Evolutionary conservation across 768 basidiomycete genomes (phyloP).

Genomic region (Mycena leptocephala): DNA sequence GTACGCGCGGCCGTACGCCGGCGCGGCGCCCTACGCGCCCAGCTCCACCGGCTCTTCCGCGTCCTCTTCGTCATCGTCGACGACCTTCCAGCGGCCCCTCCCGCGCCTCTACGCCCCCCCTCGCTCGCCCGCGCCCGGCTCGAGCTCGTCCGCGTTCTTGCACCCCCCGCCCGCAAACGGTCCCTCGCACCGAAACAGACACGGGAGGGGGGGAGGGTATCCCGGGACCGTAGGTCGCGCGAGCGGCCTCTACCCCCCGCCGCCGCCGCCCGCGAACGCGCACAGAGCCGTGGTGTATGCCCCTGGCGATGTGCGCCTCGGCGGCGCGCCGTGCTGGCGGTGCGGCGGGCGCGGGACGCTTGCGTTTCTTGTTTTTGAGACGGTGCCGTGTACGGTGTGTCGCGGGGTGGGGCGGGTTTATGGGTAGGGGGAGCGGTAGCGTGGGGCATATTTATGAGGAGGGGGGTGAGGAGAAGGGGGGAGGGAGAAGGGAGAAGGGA

Average conservation of each 20-base stretch:
- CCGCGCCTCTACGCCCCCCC: conserved; percentile 38
- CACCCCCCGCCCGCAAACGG: not conserved
- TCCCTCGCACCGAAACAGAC: too few relatives aligned
- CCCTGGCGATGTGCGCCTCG: conserved; percentile 81
- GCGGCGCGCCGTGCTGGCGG: conserved; percentile 76
- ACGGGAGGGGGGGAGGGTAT: too few relatives aligned
- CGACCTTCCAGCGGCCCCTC: conserved; percentile 57
- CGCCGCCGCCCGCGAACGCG: not conserved
- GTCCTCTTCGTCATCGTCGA: not conserved
- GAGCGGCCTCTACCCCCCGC: too few relatives aligned
- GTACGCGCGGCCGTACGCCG: conserved; percentile 73
- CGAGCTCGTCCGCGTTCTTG: not conserved
- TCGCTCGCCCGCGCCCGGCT: conserved; percentile 7
- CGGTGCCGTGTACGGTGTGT: conserved; percentile 70
- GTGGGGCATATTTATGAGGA: too few relatives aligned
- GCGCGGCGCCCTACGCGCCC: conserved; percentile 71
- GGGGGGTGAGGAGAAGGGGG: too few relatives aligned
- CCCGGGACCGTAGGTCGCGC: too few relatives aligned
- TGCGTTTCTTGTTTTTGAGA: conserved; percentile 70
- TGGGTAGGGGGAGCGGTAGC: too few relatives aligned
- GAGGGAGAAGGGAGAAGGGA: too few relatives aligned
- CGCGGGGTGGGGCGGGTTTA: conserved; percentile 73
- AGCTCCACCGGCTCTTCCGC: conserved; percentile 41
- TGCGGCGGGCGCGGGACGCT: conserved; percentile 75
- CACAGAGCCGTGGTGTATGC: conserved; percentile 53